These are phyloP conservation scores for Sanghuangporus sanghuang DNA, from an alignment of 1,284 basidiomycete genomes.

Conservation along the genomic window DNA sequence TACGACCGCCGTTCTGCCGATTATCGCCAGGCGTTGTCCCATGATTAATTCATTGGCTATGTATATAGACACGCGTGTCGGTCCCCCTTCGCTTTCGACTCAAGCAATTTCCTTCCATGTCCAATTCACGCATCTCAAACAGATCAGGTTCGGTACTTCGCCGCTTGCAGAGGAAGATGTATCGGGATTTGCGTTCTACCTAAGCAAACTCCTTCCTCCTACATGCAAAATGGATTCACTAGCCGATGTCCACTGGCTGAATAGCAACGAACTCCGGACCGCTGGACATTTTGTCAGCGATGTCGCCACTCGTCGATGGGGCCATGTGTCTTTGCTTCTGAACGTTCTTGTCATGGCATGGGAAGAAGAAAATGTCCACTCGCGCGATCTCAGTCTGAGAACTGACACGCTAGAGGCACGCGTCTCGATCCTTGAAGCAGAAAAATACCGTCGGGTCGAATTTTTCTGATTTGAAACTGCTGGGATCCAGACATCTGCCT, in stretches of 20 bases:
- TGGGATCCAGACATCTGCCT: no score
- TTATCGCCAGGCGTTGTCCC: constrained; percentile 50
- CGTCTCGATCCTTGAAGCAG: no score
- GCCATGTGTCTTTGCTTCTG: not conserved
- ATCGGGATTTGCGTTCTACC: not conserved
- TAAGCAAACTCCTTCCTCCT: not conserved
- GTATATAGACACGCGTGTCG: constrained; percentile 37
- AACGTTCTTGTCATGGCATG: not conserved
- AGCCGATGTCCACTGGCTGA: not conserved
- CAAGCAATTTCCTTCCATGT: no score
- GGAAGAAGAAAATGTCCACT: not conserved
- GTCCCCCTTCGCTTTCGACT: no score
- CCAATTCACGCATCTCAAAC: not conserved
- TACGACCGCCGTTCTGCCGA: constrained; percentile 45
- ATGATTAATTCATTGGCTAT: constrained; percentile 44
- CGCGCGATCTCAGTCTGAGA: no score
- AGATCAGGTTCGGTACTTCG: not conserved
- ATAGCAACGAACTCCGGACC: not conserved
- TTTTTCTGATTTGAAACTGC: no score
- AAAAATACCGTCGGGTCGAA: no score
- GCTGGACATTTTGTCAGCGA: not conserved
- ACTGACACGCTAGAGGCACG: no score
- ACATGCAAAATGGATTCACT: not conserved
- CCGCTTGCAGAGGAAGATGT: not conserved
- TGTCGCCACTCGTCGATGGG: not conserved